Conservation (phyloP, 805 yeast species). For the Metschnikowia kunwiensis region DNA sequence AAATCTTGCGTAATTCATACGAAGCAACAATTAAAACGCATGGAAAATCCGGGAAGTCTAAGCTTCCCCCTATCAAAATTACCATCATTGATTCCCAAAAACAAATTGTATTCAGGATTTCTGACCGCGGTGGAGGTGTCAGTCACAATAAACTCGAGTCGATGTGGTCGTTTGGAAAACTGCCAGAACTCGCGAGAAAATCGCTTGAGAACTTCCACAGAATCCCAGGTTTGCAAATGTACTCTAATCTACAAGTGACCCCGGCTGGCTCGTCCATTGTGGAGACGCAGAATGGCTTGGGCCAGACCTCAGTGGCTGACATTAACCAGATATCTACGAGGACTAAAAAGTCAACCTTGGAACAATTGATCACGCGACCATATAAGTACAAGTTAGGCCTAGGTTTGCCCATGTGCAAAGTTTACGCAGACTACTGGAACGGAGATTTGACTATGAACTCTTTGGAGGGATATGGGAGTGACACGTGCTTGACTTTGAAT, state of each 20-base stretch:
- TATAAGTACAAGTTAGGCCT: slow-evolving; percentile 75
- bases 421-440: slow-evolving; percentile 95
- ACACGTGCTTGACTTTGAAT: slow-evolving; percentile 74
- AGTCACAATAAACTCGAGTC: slow-evolving; percentile 53
- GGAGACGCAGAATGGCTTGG: slow-evolving; percentile 23
- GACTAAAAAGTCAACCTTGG: slow-evolving; percentile 52
- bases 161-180: slow-evolving; percentile 86
- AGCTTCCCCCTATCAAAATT: slow-evolving; percentile 73
- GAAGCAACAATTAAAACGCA: slow-evolving; percentile 69
- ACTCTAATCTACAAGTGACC: slow-evolving; percentile 42
- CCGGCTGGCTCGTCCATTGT: slow-evolving; percentile 39
- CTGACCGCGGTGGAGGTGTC: slow-evolving; percentile 92
- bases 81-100: slow-evolving; percentile 66
- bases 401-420: slow-evolving; percentile 89
- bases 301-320: slow-evolving; percentile 43
- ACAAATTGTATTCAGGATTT: slow-evolving; percentile 69
- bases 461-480: slow-evolving; percentile 89
- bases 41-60: slow-evolving; percentile 24
- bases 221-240: slow-evolving; percentile 58
- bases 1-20: slow-evolving; percentile 77
- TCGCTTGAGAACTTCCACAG: slow-evolving; percentile 66
- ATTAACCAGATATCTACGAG: slow-evolving; percentile 28
- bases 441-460: slow-evolving; percentile 82
- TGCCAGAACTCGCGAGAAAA: slow-evolving; percentile 54
- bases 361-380: slow-evolving; percentile 66